Conservation (phyloP, 2,329 filamentous ascomycete genomes). For the Phyllosticta capitalensis region DNA sequence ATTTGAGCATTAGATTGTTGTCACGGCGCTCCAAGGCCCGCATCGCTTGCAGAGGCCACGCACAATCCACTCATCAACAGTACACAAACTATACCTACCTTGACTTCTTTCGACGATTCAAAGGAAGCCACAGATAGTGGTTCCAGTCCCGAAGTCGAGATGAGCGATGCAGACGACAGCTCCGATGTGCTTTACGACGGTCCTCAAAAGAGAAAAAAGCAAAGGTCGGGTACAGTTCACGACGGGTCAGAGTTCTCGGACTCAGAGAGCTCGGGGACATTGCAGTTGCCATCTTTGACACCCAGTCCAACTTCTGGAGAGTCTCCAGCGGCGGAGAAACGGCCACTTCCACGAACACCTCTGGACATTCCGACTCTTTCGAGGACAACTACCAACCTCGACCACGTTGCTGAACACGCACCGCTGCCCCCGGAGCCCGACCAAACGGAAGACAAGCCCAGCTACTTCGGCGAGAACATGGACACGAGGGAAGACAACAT, state of each 20-base stretch:
- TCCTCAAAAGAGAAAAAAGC: not conserved
- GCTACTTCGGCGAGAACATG: not conserved
- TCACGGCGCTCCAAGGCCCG: not conserved
- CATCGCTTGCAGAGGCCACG: slow-evolving; percentile 20
- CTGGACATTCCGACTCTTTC: not conserved
- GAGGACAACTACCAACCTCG: slow-evolving; percentile 2
- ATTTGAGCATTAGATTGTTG: not conserved
- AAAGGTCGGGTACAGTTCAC: slow-evolving; percentile 16
- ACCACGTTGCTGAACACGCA: slow-evolving; percentile 2
- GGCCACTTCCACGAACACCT: not conserved
- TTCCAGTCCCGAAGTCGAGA: slow-evolving; percentile 1
- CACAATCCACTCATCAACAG: slow-evolving; percentile 35
- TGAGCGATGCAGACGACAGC: slow-evolving; percentile 18
- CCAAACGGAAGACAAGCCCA: not conserved
- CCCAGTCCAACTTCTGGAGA: slow-evolving; percentile 16
- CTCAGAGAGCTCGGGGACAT: slow-evolving; percentile 17
- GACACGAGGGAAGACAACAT: slow-evolving; percentile 51
- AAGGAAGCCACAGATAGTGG: not conserved
- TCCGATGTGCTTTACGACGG: not conserved
- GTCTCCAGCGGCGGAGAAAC: not conserved
- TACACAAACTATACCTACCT: slow-evolving; percentile 30
- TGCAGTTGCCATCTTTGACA: slow-evolving; percentile 16
- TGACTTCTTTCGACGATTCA: slow-evolving; percentile 15
- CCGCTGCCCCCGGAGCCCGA: slow-evolving; percentile 1
- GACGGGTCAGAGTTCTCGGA: slow-evolving; percentile 31